A percentile compares a stretch with the other conserved stretches of the same genome.
These are phyloP conservation scores for Pholiota adiposa DNA, from an alignment of 1,284 basidiomycete species.

Conservation along the genomic window DNA sequence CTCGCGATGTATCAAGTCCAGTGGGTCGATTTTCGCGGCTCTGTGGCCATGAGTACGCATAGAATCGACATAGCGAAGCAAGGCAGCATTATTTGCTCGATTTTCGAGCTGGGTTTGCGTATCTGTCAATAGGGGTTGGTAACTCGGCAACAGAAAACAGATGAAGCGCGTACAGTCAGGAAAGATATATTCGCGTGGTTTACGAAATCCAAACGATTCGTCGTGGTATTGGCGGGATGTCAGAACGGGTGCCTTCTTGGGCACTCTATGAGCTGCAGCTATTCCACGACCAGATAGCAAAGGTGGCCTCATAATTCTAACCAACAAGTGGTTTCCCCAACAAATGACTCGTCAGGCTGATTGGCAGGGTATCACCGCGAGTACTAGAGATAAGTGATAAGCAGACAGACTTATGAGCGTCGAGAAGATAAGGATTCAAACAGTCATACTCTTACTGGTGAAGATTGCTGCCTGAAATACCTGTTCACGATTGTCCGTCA, in stretches of 20 bases:
- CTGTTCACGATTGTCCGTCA: not conserved
- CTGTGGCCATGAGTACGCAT: conserved; percentile 81
- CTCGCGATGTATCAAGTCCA: conserved; percentile 85
- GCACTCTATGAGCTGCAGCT: not conserved
- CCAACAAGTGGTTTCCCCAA: not conserved
- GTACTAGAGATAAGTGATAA: not conserved
- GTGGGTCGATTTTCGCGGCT: conserved; percentile 83
- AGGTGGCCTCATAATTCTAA: not conserved
- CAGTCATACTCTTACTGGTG: not conserved
- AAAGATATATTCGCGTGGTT: conserved; percentile 63
- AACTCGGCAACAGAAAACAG: not conserved
- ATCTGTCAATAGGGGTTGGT: conserved; percentile 50
- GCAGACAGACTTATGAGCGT: not conserved
- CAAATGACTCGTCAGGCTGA: not conserved
- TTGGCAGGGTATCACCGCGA: not conserved
- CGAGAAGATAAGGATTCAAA: not conserved
- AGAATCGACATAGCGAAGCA: conserved; percentile 88
- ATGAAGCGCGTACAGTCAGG: conserved; percentile 69
- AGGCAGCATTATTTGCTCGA: conserved; percentile 67
- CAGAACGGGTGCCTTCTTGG: not conserved
- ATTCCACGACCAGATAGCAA: not conserved
- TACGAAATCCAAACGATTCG: conserved; percentile 82
- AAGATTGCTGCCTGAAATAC: not conserved
- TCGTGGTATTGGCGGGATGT: conserved; percentile 65
- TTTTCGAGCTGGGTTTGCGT: conserved; percentile 77